phyloP scores from a whole-genome alignment of 257 asterid species.

The Przewalskia tangutica region DNA sequence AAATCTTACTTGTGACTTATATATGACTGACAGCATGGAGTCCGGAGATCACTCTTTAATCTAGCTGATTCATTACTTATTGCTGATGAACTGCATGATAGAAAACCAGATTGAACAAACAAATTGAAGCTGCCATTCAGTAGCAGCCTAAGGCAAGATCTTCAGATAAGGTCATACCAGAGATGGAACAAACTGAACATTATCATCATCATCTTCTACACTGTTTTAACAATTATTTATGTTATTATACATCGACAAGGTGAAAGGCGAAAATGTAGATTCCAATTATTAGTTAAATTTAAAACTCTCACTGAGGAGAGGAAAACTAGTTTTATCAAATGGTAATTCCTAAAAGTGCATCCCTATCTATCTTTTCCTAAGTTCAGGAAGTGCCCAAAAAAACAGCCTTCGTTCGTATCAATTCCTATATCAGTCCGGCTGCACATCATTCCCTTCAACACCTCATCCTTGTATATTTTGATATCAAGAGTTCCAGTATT shows the following conservation, averaged over 20 bases:
- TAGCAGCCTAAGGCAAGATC: too few relatives aligned
- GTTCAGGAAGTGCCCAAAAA: slow-evolving; percentile 10
- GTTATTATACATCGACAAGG: not conserved
- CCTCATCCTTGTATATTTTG: not conserved
- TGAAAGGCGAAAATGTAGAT: not conserved
- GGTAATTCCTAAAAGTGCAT: slow-evolving; percentile 9
- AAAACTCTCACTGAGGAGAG: not conserved
- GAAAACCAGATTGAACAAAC: not conserved
- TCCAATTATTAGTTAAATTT: not conserved
- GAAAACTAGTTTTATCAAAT: not conserved
- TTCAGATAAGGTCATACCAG: too few relatives aligned
- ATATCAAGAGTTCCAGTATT: not conserved
- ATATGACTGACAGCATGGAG: too few relatives aligned
- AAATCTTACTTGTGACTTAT: too few relatives aligned
- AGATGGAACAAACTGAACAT: not conserved
- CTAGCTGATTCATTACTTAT: too few relatives aligned
- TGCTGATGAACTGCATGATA: too few relatives aligned
- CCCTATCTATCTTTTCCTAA: not conserved
- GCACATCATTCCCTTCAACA: slow-evolving; percentile 3
- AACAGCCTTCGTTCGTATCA: not conserved
- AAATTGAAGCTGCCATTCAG: not conserved
- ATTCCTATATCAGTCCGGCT: slow-evolving; percentile 9
- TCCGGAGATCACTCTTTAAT: too few relatives aligned
- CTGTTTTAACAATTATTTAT: slow-evolving; percentile 10
- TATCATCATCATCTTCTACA: not conserved